Conservation (phyloP, 805 yeast genomes). For the Metschnikowia bowlesiae region DNA sequence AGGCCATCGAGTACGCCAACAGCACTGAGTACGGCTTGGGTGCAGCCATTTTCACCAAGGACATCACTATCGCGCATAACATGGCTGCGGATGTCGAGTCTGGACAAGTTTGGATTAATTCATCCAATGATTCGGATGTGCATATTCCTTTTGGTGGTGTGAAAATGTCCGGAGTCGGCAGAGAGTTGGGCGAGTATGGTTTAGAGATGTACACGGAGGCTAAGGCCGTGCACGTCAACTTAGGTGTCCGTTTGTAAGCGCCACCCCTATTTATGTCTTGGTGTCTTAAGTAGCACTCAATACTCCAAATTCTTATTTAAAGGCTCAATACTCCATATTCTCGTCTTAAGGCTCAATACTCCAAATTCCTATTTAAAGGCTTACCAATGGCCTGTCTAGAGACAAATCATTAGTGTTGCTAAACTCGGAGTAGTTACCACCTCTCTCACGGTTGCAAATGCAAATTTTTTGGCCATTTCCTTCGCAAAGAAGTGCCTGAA, state of each 20-base stretch:
- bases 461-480: too few species aligned
- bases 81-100: conserved; percentile 58
- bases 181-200: conserved; percentile 76
- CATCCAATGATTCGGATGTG: conserved; percentile 60
- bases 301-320: too few species aligned
- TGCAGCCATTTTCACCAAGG: conserved; percentile 71
- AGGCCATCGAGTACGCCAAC: conserved; percentile 67
- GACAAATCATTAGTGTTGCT: too few species aligned
- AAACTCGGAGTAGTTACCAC: too few species aligned
- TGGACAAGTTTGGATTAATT: conserved; percentile 68
- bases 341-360: background rate
- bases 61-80: conserved; percentile 60
- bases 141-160: conserved; percentile 79
- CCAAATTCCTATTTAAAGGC: too few species aligned
- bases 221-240: conserved; percentile 73
- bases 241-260: conserved; percentile 36
- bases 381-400: too few species aligned
- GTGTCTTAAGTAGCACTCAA: background rate
- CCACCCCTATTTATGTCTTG: background rate
- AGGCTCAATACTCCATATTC: too few species aligned
- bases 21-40: conserved; percentile 76
- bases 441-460: too few species aligned
- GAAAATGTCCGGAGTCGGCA: conserved; percentile 74
- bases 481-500: too few species aligned
- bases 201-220: conserved; percentile 66